Percentiles rank a stretch among this genome's conserved stretches.
phyloP scores from a whole-genome alignment of 176 grass and related monocot species.

The Hsuehochloa calcarea region DNA sequence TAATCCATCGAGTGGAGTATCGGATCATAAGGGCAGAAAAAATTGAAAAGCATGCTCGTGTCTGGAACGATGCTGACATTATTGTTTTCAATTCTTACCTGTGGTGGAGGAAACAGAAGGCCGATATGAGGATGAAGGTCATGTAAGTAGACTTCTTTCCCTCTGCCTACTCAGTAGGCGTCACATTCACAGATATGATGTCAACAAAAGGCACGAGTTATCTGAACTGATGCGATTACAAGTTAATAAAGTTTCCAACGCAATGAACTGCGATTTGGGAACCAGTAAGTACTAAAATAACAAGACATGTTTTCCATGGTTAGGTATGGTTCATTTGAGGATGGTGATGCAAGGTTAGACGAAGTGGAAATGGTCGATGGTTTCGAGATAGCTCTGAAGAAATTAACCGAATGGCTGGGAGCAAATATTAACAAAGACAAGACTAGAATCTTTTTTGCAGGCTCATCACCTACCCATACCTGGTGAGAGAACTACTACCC shows the following conservation, averaged over 20 bases:
- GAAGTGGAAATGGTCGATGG: conserved; percentile 73
- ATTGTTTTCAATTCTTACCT: conserved; percentile 95
- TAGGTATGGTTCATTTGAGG: conserved; percentile 75
- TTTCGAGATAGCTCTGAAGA: conserved; percentile 65
- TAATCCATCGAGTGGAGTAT: conserved; percentile 65
- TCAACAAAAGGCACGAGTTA: background rate
- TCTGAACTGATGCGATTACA: background rate
- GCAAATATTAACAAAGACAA: conserved; percentile 48
- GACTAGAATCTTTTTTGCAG: conserved; percentile 75
- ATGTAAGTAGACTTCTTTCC: conserved; percentile 52
- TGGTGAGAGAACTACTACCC: conserved; percentile 43
- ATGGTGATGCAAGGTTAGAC: conserved; percentile 48
- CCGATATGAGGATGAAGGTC: conserved; percentile 80
- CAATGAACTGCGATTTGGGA: background rate
- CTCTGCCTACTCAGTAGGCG: background rate
- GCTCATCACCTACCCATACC: conserved; percentile 77
- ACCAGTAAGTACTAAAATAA: background rate
- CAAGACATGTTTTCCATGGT: background rate
- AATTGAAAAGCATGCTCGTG: conserved; percentile 66
- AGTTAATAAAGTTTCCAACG: background rate
- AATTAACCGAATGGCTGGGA: conserved; percentile 61
- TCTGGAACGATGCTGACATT: conserved; percentile 69
- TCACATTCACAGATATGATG: background rate
- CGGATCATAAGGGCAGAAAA: conserved; percentile 68
- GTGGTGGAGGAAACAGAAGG: conserved; percentile 92